These are phyloP conservation scores for Calvatia gigantea DNA, from an alignment of 768 basidiomycete species.

Conservation along the genomic window DNA sequence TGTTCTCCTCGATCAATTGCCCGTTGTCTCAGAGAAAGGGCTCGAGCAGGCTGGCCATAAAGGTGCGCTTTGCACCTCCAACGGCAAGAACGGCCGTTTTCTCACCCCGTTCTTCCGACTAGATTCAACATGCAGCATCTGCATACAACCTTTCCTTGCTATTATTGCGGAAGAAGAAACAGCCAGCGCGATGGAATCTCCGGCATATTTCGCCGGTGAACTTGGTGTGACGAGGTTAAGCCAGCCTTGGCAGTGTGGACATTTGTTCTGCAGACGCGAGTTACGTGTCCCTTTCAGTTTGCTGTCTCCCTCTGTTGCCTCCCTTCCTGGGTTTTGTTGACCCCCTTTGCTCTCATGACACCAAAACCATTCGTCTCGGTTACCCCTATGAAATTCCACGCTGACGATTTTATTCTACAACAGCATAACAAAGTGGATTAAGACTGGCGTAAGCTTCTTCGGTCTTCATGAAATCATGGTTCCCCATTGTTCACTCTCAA, in stretches of 20 bases:
- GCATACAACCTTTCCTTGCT: conserved; percentile 64
- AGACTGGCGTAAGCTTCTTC: conserved; percentile 43
- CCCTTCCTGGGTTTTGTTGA: not conserved
- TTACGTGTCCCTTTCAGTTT: conserved; percentile 21
- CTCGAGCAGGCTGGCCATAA: conserved; percentile 42
- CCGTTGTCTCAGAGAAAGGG: conserved; percentile 38
- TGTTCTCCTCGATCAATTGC: conserved; percentile 18
- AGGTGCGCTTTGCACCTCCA: conserved; percentile 27
- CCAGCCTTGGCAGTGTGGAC: conserved; percentile 52
- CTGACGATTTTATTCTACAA: not conserved
- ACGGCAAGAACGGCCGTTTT: not conserved
- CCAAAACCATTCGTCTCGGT: not conserved
- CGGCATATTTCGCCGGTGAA: conserved; percentile 65
- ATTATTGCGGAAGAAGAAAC: conserved; percentile 73
- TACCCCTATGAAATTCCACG: not conserved
- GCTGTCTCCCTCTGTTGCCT: not conserved
- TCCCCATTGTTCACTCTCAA: not conserved
- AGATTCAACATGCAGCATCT: conserved; percentile 78
- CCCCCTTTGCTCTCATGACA: not conserved
- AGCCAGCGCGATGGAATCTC: conserved; percentile 73
- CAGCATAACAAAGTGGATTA: conserved; percentile 66
- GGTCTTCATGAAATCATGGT: not conserved
- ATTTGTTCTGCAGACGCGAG: conserved; percentile 84
- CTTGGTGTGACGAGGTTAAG: conserved; percentile 66
- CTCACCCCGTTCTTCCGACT: not conserved